Evolutionary conservation across 805 yeast species (phyloP).

Genomic region (Jamesozyma rosinii): DNA sequence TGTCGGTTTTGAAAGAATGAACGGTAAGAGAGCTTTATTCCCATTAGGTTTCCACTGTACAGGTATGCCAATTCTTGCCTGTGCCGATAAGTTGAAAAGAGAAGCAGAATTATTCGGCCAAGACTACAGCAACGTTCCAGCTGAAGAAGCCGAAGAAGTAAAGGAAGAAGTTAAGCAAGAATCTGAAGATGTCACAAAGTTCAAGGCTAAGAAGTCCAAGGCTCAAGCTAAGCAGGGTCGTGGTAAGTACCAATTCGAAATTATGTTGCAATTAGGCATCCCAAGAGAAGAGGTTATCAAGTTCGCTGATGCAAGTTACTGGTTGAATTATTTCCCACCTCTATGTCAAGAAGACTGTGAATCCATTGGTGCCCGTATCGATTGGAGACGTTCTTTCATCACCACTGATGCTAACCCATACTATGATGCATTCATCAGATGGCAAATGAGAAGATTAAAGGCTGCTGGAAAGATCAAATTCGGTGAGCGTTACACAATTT

Average conservation of each 20-base stretch:
- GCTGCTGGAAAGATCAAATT: conserved; percentile 86
- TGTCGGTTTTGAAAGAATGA: conserved; percentile 89
- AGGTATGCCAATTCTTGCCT: conserved; percentile 94
- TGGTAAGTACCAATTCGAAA: conserved; percentile 90
- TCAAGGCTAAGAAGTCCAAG: conserved; percentile 86
- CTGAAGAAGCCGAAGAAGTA: conserved; percentile 41
- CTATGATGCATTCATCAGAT: conserved; percentile 88
- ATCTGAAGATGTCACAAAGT: conserved; percentile 78
- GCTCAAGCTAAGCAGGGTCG: conserved; percentile 90
- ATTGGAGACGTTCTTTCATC: conserved; percentile 94
- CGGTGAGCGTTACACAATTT: conserved; percentile 95
- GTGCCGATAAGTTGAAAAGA: conserved; percentile 90
- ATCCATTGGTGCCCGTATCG: conserved; percentile 83
- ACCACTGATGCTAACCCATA: conserved; percentile 94
- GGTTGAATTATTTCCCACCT: conserved; percentile 91
- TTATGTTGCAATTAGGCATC: conserved; percentile 90
- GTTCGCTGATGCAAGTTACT: conserved; percentile 85
- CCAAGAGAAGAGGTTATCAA: conserved; percentile 71
- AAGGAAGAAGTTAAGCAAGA: conserved; percentile 31
- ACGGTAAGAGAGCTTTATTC: conserved; percentile 83
- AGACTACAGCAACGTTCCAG: conserved; percentile 62
- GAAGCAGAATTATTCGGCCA: conserved; percentile 86
- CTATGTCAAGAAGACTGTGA: conserved; percentile 73
- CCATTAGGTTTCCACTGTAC: conserved; percentile 99
- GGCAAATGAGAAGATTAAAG: conserved; percentile 90